phyloP scores from a whole-genome alignment of 2,329 filamentous ascomycete species.

The Exophiala spinifera region DNA sequence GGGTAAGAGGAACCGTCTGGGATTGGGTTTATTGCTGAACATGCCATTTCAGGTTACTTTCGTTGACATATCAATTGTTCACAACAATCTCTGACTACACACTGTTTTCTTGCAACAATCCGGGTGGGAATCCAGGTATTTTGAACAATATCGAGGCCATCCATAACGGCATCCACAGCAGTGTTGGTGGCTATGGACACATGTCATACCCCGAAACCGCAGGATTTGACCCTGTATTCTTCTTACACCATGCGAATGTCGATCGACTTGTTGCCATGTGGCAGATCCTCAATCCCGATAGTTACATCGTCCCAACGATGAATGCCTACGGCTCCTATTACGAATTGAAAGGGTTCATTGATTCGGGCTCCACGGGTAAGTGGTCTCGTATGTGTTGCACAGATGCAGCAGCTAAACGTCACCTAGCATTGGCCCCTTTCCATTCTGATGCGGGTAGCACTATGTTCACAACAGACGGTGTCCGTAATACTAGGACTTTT shows the following conservation, averaged over 20 bases:
- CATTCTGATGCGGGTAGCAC: slow-evolving; percentile 50
- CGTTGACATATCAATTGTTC: slow-evolving; percentile 32
- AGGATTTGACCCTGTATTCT: slow-evolving; percentile 76
- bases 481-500: slow-evolving; percentile 59
- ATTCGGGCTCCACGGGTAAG: slow-evolving; percentile 22
- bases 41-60: slow-evolving; percentile 13
- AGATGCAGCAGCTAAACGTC: slow-evolving; percentile 12
- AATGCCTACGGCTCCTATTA: slow-evolving; percentile 58
- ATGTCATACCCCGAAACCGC: slow-evolving; percentile 70
- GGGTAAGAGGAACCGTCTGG: slow-evolving; percentile 5
- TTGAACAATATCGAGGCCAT: slow-evolving; percentile 41
- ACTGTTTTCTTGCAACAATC: slow-evolving; percentile 23
- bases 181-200: slow-evolving; percentile 59
- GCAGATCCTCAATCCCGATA: slow-evolving; percentile 68
- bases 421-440: slow-evolving; percentile 59
- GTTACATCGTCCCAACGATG: slow-evolving; percentile 46
- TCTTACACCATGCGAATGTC: slow-evolving; percentile 70
- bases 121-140: slow-evolving; percentile 9
- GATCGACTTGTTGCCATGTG: slow-evolving; percentile 74
- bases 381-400: slow-evolving; percentile 11
- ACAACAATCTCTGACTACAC: slow-evolving; percentile 31
- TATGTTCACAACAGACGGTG: slow-evolving; percentile 66
- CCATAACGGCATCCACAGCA: slow-evolving; percentile 50
- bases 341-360: slow-evolving; percentile 18
- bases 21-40: slow-evolving; percentile 1